Evolutionary conservation across 2,329 filamentous ascomycete genomes (phyloP).

Genomic region (Aspergillus niger): DNA sequence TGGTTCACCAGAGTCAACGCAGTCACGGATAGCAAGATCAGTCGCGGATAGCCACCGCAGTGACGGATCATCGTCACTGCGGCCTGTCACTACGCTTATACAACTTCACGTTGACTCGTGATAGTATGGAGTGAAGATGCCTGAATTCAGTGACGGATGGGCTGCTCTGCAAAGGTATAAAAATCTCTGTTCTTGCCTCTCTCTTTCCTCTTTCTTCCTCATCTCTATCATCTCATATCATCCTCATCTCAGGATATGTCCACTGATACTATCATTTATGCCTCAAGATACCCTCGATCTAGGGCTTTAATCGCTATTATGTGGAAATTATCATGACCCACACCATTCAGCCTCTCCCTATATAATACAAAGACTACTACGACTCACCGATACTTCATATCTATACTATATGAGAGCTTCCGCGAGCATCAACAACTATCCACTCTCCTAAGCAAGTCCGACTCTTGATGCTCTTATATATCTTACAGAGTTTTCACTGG

Average conservation of each 20-base stretch:
- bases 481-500: too few species aligned
- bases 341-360: too few species aligned
- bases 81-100: neutral
- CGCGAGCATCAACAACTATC: too few species aligned
- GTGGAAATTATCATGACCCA: too few species aligned
- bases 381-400: too few species aligned
- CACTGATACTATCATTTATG: neutral
- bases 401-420: too few species aligned
- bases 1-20: neutral
- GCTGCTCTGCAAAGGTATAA: neutral
- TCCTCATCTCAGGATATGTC: neutral
- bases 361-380: too few species aligned
- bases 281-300: neutral
- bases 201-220: neutral
- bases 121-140: neutral
- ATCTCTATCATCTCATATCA: neutral
- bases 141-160: neutral
- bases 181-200: neutral
- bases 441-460: too few species aligned
- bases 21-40: neutral
- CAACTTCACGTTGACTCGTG: neutral
- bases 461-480: accelerated
- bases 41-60: neutral
- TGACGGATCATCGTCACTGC: neutral
- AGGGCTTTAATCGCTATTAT: too few species aligned